Evolutionary conservation across 1,139 yeast genomes (phyloP).

Genomic region (Saccharomyces uvarum): DNA sequence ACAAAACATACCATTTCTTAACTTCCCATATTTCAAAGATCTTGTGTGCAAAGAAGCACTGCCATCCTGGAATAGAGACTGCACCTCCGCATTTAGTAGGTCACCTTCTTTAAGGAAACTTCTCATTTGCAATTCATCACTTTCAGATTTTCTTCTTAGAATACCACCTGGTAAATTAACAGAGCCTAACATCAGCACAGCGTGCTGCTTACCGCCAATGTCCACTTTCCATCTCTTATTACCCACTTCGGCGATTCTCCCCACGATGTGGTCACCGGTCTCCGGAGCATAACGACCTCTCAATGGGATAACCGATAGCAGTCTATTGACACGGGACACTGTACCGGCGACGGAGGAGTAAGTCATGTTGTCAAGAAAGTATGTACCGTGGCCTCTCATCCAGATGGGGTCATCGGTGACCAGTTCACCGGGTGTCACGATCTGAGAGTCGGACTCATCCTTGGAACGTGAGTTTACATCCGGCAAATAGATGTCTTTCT

Average conservation of each 20-base stretch:
- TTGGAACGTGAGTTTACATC: slow-evolving; percentile 12
- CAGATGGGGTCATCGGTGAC: slow-evolving; percentile 92
- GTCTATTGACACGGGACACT: slow-evolving; percentile 75
- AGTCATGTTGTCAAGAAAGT: slow-evolving; percentile 58
- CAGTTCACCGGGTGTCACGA: slow-evolving; percentile 95
- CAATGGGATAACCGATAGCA: slow-evolving; percentile 78
- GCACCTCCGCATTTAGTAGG: slow-evolving; percentile 90
- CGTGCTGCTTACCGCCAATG: slow-evolving; percentile 89
- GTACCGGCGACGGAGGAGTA: slow-evolving; percentile 91
- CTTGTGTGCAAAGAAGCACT: slow-evolving; percentile 92
- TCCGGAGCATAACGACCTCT: slow-evolving; percentile 86
- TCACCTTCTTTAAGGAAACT: slow-evolving; percentile 94
- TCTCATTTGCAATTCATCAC: slow-evolving; percentile 95
- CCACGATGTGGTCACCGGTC: slow-evolving; percentile 93
- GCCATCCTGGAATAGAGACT: slow-evolving; percentile 81
- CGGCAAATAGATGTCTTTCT: slow-evolving; percentile 18
- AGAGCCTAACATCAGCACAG: slow-evolving; percentile 85
- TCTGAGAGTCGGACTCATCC: slow-evolving; percentile 27
- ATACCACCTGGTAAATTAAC: slow-evolving; percentile 98
- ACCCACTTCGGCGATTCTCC: slow-evolving; percentile 90
- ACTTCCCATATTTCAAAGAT: slow-evolving; percentile 87
- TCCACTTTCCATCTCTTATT: slow-evolving; percentile 95
- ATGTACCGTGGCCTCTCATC: slow-evolving; percentile 99
- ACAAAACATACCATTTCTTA: slow-evolving; percentile 81
- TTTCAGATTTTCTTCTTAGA: slow-evolving; percentile 83